Percentiles rank a stretch among this genome's conserved stretches.
phyloP scores from a whole-genome alignment of 208 protist genomes.

The Trypanosoma theileri region DNA sequence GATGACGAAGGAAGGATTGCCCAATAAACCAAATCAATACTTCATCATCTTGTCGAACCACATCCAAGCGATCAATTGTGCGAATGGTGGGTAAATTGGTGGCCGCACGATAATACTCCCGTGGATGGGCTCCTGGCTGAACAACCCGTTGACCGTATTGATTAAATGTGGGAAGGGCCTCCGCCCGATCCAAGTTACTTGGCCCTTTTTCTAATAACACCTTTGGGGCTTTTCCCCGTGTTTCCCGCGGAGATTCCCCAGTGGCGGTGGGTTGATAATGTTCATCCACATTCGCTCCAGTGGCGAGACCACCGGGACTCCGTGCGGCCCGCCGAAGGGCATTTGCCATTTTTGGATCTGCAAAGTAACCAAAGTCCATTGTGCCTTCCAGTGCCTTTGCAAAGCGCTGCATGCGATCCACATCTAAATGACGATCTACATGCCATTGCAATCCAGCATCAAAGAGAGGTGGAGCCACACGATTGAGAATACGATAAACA shows the following conservation, averaged over 20 bases:
- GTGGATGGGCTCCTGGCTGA: constrained; percentile 57
- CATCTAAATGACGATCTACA: constrained; percentile 82
- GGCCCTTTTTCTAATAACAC: constrained; percentile 53
- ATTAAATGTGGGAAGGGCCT: constrained; percentile 84
- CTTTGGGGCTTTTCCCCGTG: constrained; percentile 56
- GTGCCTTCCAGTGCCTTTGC: constrained; percentile 72
- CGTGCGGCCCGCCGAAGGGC: constrained; percentile 65
- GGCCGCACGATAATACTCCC: constrained; percentile 57
- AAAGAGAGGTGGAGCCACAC: constrained; percentile 84
- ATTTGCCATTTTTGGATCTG: constrained; percentile 86
- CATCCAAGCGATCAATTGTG: constrained; percentile 76
- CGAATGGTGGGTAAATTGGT: constrained; percentile 85
- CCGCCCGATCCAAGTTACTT: constrained; percentile 61
- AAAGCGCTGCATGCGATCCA: constrained; percentile 80
- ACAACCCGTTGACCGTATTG: constrained; percentile 73
- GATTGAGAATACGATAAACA: constrained; percentile 90
- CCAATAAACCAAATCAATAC: constrained; percentile 87
- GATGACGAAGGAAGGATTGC: constrained; percentile 80
- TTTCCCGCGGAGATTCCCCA: constrained; percentile 31
- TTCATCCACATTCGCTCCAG: constrained; percentile 44
- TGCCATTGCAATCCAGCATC: constrained; percentile 88
- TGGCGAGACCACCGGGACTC: constrained; percentile 30
- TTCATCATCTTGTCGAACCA: constrained; percentile 88
- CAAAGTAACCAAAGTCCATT: constrained; percentile 83
- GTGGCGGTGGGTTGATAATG: constrained; percentile 46